Evolutionary conservation across 768 basidiomycete genomes (phyloP), one percentile per base, ranked within the genome.

Genomic region (Lactarius tabidus): DNA sequence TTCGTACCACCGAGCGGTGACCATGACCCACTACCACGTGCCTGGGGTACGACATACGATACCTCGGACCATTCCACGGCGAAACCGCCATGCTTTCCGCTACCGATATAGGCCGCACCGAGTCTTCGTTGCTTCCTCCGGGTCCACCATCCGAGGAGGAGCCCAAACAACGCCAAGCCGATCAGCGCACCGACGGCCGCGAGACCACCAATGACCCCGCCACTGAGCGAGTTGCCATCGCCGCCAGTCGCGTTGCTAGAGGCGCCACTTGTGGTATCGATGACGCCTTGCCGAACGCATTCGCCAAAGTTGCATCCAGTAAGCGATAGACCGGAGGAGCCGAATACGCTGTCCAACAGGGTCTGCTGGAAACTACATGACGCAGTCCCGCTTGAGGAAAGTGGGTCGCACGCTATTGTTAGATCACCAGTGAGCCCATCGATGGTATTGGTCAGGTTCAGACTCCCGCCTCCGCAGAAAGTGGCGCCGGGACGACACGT

Each of bases 141-240:
- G 20, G 74, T 73, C 54, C 83, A 61, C 70, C 83, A 82, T 0
- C 93, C 95, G 70, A 87, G 78, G 3, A 81, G 65, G 8, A 97
- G 71, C n/a, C 87, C 75, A 0, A 77, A 74, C 3, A 95, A 74
- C 0, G 87, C 84, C 1, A 85, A 68, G 1, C 82, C 74, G 20
- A 90, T 60, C 52, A 97, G 72, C 0, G 76, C 81, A 7, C 93
- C 90, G 10, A 97, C 87, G 29, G 95, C 90, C 0, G 89, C 93
- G 33, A 98, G 76, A 15, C 95, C 95, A 39, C 91, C 95, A 64
- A 97, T 92, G 28, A 97, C 95, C 1, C 95, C 95, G 1, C 86
- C 83, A 62, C 85, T 81, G 10, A 97, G 83, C 20, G 82, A 76
- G 38, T 79, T 78, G 5, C 79, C 77, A 15, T 26, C 10, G 45